These are phyloP conservation scores for Epichloe festucae DNA, from an alignment of 2,329 filamentous ascomycete species.

Conservation along the genomic window DNA sequence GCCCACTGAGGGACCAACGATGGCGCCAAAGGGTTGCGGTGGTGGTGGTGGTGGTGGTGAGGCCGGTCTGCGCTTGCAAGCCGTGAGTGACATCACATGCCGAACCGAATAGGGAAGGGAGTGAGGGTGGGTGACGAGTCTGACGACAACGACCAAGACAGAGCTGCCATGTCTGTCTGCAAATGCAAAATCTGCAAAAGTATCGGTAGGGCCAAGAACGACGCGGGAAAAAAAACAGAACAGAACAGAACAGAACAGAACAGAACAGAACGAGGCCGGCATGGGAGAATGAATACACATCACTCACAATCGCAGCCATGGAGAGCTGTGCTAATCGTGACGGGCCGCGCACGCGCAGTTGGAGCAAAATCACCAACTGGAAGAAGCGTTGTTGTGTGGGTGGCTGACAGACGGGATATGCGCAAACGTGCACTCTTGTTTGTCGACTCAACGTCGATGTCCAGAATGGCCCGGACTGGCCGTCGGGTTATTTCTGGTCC, in stretches of 20 bases:
- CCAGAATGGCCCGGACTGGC: no score
- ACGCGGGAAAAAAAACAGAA: not conserved
- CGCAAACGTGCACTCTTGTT: no score
- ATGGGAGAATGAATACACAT: not conserved
- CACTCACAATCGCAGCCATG: slow-evolving; percentile 25
- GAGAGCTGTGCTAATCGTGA: slow-evolving; percentile 11
- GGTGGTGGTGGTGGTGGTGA: not conserved
- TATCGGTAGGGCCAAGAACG: not conserved
- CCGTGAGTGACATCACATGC: slow-evolving; percentile 6
- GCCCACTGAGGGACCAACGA: no score
- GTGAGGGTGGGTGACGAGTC: not conserved
- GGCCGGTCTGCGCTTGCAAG: not conserved
- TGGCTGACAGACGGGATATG: no score
- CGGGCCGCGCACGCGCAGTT: not conserved
- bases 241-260: not conserved
- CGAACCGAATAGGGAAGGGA: not conserved
- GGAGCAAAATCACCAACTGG: not conserved
- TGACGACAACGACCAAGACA: not conserved
- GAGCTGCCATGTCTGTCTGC: not conserved
- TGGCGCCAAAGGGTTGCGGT: no score
- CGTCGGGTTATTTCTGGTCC: no score
- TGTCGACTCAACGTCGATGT: no score
- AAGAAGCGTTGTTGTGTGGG: not conserved
- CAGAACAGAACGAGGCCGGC: not conserved
- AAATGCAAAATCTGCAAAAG: not conserved